A percentile compares a stretch with the other conserved stretches of the same genome.
Evolutionary conservation across 768 basidiomycete species (phyloP).

Genomic region (Terana coerulea): DNA sequence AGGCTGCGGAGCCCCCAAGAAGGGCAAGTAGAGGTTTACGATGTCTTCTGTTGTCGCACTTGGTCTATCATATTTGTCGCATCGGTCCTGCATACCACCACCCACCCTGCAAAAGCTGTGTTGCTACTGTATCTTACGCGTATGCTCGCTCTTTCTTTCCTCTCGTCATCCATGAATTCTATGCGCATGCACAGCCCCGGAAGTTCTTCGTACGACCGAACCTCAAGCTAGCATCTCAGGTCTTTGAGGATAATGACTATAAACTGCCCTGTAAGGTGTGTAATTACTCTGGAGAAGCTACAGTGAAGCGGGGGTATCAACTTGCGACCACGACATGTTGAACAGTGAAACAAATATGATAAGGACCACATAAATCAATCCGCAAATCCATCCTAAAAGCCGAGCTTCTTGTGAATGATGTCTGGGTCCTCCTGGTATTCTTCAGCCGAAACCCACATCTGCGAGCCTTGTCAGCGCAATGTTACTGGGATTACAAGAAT

Average conservation of each 20-base stretch:
- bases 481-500: neutral
- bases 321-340: constrained; percentile 1
- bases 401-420: constrained; percentile 94
- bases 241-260: no score
- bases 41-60: constrained; percentile 20
- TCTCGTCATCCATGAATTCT: constrained; percentile 27
- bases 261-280: no score
- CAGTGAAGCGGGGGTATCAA: constrained; percentile 11
- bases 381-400: constrained; percentile 54
- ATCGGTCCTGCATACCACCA: constrained; percentile 30
- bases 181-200: constrained; percentile 28
- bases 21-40: constrained; percentile 69
- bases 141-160: constrained; percentile 30
- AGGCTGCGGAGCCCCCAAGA: constrained; percentile 93
- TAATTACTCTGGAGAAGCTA: neutral
- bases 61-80: constrained; percentile 29
- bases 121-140: constrained; percentile 38
- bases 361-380: no score
- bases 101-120: constrained; percentile 32
- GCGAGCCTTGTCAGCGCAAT: constrained; percentile 6
- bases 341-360: neutral
- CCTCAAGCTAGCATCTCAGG: neutral
- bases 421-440: constrained; percentile 99
- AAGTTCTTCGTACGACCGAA: neutral
- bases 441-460: constrained; percentile 99